Evolutionary conservation across 1,139 yeast species (phyloP).

Genomic region (Kodamaea alishanica): DNA sequence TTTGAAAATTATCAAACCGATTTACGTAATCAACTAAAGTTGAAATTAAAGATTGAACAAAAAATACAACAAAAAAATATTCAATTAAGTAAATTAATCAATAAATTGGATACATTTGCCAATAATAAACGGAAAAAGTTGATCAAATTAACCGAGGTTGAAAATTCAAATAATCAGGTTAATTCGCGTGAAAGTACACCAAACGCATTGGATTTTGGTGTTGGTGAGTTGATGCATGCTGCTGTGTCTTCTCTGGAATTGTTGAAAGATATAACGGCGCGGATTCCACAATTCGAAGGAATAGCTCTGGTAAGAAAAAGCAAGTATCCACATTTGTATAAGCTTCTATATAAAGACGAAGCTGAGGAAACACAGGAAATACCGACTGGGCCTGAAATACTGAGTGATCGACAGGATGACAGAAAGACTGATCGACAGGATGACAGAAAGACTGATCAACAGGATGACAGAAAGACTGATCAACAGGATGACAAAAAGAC

Average conservation of each 20-base stretch:
- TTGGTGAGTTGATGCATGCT: constrained; percentile 11
- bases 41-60: constrained; percentile 36
- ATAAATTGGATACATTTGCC: constrained; percentile 20
- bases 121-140: constrained; percentile 19
- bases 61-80: constrained; percentile 35
- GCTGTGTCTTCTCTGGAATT: constrained; percentile 7
- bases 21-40: constrained; percentile 34
- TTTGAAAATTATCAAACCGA: constrained; percentile 39
- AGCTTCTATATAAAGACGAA: constrained; percentile 16
- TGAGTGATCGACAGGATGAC: no score
- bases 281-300: constrained; percentile 4
- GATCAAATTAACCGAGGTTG: constrained; percentile 9
- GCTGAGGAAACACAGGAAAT: no score
- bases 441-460: background rate
- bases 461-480: no score
- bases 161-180: background rate
- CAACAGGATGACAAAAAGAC: no score
- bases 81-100: constrained; percentile 29
- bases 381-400: no score
- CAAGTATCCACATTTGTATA: constrained; percentile 21
- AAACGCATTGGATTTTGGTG: constrained; percentile 12
- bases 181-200: background rate
- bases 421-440: background rate
- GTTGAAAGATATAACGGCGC: constrained; percentile 3
- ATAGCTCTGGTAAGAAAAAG: constrained; percentile 1